Evolutionary conservation across 805 yeast species (phyloP).

Genomic region (Lipomyces starkeyi): DNA sequence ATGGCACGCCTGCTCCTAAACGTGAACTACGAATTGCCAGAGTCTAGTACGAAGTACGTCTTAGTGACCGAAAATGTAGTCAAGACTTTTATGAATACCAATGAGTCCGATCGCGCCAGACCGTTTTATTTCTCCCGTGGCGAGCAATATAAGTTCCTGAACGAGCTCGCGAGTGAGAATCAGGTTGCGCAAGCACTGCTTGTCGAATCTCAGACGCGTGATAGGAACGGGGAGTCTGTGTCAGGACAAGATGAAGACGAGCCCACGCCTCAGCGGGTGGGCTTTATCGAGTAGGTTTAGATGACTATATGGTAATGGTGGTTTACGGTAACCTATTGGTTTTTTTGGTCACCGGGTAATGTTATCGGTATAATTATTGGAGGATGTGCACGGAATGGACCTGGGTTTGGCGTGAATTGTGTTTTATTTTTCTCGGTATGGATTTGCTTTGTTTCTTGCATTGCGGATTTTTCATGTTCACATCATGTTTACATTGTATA

Average conservation of each 20-base stretch:
- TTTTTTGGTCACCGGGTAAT: neutral
- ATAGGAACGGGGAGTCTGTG: neutral
- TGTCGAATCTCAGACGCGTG: neutral
- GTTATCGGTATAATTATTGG: neutral
- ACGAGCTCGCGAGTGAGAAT: slow-evolving; percentile 28
- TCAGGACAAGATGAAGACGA: neutral
- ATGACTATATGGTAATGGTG: neutral
- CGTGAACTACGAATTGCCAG: slow-evolving; percentile 62
- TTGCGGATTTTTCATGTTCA: neutral
- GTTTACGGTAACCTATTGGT: neutral
- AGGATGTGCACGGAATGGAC: neutral
- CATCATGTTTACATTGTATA: neutral
- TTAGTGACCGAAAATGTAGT: slow-evolving; percentile 53
- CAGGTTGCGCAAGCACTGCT: neutral
- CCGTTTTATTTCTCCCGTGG: slow-evolving; percentile 37
- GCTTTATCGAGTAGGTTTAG: neutral
- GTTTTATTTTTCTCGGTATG: neutral
- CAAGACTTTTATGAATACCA: slow-evolving; percentile 23
- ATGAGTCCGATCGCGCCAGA: slow-evolving; percentile 28
- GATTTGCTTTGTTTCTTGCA: neutral
- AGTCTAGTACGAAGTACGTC: slow-evolving; percentile 59
- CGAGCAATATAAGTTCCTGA: slow-evolving; percentile 26
- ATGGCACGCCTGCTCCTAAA: slow-evolving; percentile 48
- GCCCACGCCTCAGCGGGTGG: neutral
- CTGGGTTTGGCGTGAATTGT: neutral